A percentile compares a stretch with the other conserved stretches of the same genome.
Conservation (phyloP, 306 rosid species). For the Morella rubra region DNA sequence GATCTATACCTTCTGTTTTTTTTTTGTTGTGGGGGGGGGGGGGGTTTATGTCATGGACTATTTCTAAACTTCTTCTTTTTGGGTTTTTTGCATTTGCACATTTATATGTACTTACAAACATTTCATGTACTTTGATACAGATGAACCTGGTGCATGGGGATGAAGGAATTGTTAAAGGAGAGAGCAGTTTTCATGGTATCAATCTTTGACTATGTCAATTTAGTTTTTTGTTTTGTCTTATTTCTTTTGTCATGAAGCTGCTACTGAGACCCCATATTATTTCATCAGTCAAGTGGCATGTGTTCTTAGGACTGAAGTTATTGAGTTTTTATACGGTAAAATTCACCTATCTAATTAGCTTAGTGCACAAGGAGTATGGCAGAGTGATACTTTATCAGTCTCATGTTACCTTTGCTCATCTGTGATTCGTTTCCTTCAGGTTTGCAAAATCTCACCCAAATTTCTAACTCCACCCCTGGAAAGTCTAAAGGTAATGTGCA, state of each 20-base stretch:
- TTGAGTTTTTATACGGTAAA: not conserved
- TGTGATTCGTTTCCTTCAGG: slow-evolving; percentile 50
- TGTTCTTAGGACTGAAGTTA: slow-evolving; percentile 5
- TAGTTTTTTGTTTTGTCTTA: not conserved
- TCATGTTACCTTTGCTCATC: slow-evolving; percentile 23
- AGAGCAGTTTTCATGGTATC: slow-evolving; percentile 60
- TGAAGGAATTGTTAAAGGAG: slow-evolving; percentile 36
- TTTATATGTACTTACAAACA: slow-evolving; percentile 13
- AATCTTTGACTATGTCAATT: slow-evolving; percentile 14
- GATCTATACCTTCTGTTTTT: no score
- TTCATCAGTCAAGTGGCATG: slow-evolving; percentile 13
- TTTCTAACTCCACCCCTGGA: slow-evolving; percentile 35
- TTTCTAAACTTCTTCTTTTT: not conserved
- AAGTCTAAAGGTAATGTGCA: slow-evolving; percentile 59
- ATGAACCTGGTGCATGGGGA: slow-evolving; percentile 41
- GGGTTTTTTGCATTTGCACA: not conserved
- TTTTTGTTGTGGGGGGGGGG: no score
- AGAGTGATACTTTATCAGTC: slow-evolving; percentile 2
- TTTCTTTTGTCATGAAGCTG: not conserved
- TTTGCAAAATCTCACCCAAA: slow-evolving; percentile 46
- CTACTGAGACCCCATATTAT: slow-evolving; percentile 15
- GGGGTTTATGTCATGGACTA: no score
- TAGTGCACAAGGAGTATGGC: slow-evolving; percentile 16
- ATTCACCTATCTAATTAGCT: slow-evolving; percentile 14
- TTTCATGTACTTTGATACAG: slow-evolving; percentile 31